Evolutionary conservation across 306 rosid genomes (phyloP).

Genomic region (Quillaja saponaria): DNA sequence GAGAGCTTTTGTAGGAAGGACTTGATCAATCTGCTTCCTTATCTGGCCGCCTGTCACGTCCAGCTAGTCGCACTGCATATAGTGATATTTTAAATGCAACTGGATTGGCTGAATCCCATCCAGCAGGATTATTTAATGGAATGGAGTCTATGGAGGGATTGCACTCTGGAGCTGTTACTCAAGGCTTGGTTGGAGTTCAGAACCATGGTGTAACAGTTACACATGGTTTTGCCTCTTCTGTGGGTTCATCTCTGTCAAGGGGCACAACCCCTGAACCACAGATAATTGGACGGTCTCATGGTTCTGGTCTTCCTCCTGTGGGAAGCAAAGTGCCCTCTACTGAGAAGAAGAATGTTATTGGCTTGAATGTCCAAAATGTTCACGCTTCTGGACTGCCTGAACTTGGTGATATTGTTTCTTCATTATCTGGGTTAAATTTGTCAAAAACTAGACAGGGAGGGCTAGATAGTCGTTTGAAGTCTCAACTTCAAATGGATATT

Average conservation of each 20-base stretch:
- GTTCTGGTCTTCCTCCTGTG: slow-evolving; percentile 62
- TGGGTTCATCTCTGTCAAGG: slow-evolving; percentile 63
- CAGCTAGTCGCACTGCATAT: slow-evolving; percentile 66
- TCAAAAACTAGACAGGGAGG: slow-evolving; percentile 59
- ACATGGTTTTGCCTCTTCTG: slow-evolving; percentile 54
- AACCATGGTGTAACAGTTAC: slow-evolving; percentile 49
- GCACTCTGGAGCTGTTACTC: slow-evolving; percentile 52
- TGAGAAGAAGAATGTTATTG: slow-evolving; percentile 50
- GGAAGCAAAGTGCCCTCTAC: slow-evolving; percentile 52
- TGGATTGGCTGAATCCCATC: slow-evolving; percentile 45
- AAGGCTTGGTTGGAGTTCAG: slow-evolving; percentile 61
- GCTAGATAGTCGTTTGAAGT: slow-evolving; percentile 56
- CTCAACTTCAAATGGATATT: slow-evolving; percentile 59
- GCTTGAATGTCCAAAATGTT: slow-evolving; percentile 50
- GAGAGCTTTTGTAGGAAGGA: slow-evolving; percentile 68
- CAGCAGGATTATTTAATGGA: slow-evolving; percentile 42
- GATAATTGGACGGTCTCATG: slow-evolving; percentile 60
- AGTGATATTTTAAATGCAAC: slow-evolving; percentile 55
- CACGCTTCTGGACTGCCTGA: slow-evolving; percentile 57
- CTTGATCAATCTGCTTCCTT: slow-evolving; percentile 59
- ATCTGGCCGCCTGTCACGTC: slow-evolving; percentile 60
- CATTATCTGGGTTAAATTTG: slow-evolving; percentile 64
- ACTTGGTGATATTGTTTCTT: slow-evolving; percentile 52
- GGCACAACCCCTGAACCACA: slow-evolving; percentile 76
- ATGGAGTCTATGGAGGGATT: slow-evolving; percentile 58